These are phyloP conservation scores for Neurospora sp. DNA, from an alignment of 495 filamentous ascomycete species.

Conservation along the genomic window DNA sequence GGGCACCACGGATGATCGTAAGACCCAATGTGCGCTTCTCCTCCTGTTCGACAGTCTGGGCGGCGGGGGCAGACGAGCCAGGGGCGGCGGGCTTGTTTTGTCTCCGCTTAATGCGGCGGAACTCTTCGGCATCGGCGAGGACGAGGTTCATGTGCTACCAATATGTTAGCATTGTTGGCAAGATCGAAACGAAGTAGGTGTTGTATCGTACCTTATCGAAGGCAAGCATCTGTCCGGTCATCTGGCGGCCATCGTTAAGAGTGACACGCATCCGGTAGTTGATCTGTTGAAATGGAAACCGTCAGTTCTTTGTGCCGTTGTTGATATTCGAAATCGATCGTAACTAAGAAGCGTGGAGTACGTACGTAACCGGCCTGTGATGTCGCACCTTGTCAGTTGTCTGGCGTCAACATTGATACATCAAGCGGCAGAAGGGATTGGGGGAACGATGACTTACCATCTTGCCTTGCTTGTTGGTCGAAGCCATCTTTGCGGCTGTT, in stretches of 20 bases:
- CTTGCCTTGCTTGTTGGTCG: slow-evolving; percentile 96
- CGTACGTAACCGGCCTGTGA: slow-evolving; percentile 90
- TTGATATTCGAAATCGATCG: not conserved
- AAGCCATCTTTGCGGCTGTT: slow-evolving; percentile 59
- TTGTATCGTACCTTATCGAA: slow-evolving; percentile 73
- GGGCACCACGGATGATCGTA: slow-evolving; percentile 86
- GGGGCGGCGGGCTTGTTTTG: slow-evolving; percentile 66
- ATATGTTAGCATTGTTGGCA: slow-evolving; percentile 13
- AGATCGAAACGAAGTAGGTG: not conserved
- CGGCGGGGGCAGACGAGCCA: slow-evolving; percentile 40
- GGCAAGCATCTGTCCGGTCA: slow-evolving; percentile 93
- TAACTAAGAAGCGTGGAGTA: slow-evolving; percentile 12
- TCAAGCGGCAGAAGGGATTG: slow-evolving; percentile 24
- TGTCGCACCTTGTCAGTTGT: slow-evolving; percentile 54
- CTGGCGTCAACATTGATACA: slow-evolving; percentile 47
- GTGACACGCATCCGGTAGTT: slow-evolving; percentile 98
- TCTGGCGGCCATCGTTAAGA: slow-evolving; percentile 88
- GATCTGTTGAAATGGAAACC: slow-evolving; percentile 50
- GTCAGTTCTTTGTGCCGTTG: slow-evolving; percentile 22
- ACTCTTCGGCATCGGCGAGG: slow-evolving; percentile 97
- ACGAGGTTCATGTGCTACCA: slow-evolving; percentile 96
- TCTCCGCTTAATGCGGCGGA: slow-evolving; percentile 89
- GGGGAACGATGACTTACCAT: slow-evolving; percentile 64
- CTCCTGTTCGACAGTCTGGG: slow-evolving; percentile 70
- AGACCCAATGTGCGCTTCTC: slow-evolving; percentile 94